A percentile compares a stretch with the other conserved stretches of the same genome.
Conservation (phyloP, 176 grass and related monocot species). For the Oryza meridionalis region DNA sequence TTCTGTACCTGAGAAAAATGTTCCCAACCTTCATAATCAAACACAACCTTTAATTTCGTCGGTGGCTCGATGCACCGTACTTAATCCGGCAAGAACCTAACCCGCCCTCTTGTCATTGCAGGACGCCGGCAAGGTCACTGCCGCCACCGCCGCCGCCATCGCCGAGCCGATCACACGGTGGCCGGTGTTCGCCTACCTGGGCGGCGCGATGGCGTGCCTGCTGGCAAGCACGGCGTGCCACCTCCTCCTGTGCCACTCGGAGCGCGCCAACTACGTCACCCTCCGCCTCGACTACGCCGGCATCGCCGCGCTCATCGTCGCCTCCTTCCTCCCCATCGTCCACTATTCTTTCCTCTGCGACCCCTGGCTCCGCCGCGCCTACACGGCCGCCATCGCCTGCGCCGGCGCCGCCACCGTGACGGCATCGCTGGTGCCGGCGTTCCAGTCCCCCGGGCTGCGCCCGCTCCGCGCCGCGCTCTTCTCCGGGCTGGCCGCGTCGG, state of each 20-base stretch:
- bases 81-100: constrained; percentile 4
- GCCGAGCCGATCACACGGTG: constrained; percentile 65
- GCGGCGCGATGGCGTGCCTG: constrained; percentile 85
- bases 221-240: constrained; percentile 82
- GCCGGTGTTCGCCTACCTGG: constrained; percentile 77
- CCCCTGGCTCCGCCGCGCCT: constrained; percentile 42
- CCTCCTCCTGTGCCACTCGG: constrained; percentile 82
- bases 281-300: constrained; percentile 89
- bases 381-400: constrained; percentile 68
- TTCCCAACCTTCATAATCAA: too few relatives aligned
- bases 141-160: not conserved
- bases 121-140: not conserved
- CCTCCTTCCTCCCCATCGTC: constrained; percentile 85
- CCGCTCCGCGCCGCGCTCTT: constrained; percentile 69
- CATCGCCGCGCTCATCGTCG: constrained; percentile 78
- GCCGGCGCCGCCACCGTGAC: constrained; percentile 45
- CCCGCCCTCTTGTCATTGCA: not conserved
- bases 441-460: constrained; percentile 67
- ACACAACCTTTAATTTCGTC: not conserved
- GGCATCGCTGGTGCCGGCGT: constrained; percentile 62
- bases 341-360: constrained; percentile 87
- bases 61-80: not conserved
- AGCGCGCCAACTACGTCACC: constrained; percentile 60
- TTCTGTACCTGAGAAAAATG: too few relatives aligned
- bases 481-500: constrained; percentile 71